Conservation (phyloP, 1,139 yeast species). For the Hemisphaericaspora subhashii region DNA sequence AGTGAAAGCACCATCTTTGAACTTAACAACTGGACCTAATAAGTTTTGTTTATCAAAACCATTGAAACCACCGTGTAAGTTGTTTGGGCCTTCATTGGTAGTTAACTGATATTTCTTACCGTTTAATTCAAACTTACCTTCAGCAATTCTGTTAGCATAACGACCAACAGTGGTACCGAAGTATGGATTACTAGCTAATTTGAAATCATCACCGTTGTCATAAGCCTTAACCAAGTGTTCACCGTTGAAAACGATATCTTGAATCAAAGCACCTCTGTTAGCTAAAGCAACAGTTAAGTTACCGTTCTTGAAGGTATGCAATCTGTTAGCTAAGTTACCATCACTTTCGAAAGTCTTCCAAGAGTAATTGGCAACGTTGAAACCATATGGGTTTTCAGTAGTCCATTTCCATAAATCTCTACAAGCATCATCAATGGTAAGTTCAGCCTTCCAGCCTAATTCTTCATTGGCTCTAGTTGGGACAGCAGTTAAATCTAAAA, state of each 20-base stretch:
- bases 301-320: constrained; percentile 38
- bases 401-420: constrained; percentile 81
- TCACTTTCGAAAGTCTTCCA: constrained; percentile 33
- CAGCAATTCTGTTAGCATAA: constrained; percentile 58
- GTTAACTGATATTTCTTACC: constrained; percentile 42
- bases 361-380: constrained; percentile 35
- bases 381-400: constrained; percentile 66
- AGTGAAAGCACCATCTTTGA: constrained; percentile 29
- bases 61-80: constrained; percentile 52
- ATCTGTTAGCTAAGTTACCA: constrained; percentile 31
- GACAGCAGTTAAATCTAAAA: constrained; percentile 70
- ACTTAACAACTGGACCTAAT: constrained; percentile 51
- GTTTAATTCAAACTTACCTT: constrained; percentile 42
- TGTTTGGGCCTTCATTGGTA: constrained; percentile 41
- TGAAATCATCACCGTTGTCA: constrained; percentile 36
- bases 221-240: constrained; percentile 35
- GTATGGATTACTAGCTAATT: constrained; percentile 42
- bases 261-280: constrained; percentile 55
- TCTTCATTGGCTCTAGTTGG: constrained; percentile 67
- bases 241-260: constrained; percentile 38
- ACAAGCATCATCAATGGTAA: constrained; percentile 64
- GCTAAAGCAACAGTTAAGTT: constrained; percentile 44
- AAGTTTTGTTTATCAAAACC: constrained; percentile 54
- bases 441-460: constrained; percentile 62
- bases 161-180: constrained; percentile 68